These are phyloP conservation scores for Kwoniella dejecticola DNA, from an alignment of 768 basidiomycete genomes.

Conservation along the genomic window DNA sequence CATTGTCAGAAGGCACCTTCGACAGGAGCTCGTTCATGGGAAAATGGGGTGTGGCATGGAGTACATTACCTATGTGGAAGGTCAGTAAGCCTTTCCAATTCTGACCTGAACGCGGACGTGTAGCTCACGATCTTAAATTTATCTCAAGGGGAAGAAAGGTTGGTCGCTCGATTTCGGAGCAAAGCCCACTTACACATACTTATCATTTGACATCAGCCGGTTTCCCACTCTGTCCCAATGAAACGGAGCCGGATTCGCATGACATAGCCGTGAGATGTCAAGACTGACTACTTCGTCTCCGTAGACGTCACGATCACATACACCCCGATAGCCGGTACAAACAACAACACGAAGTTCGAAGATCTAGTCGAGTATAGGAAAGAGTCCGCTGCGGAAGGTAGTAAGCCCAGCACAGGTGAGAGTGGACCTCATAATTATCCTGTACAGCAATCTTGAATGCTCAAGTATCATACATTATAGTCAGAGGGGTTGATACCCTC, in stretches of 20 bases:
- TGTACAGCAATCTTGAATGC: too few species aligned
- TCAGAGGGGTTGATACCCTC: constrained; percentile 53
- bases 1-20: constrained; percentile 38
- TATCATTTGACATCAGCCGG: too few species aligned
- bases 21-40: constrained; percentile 51
- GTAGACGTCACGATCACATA: constrained; percentile 59
- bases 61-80: constrained; percentile 60
- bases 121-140: neutral
- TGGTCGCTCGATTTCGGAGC: too few species aligned
- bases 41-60: constrained; percentile 57
- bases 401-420: constrained; percentile 50
- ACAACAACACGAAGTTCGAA: constrained; percentile 45
- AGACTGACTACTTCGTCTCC: too few species aligned
- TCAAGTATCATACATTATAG: constrained; percentile 21
- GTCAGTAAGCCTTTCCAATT: constrained; percentile 35
- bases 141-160: constrained; percentile 55
- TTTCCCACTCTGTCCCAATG: too few species aligned
- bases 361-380: constrained; percentile 57
- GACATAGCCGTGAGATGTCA: too few species aligned
- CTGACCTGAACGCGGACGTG: neutral
- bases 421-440: too few species aligned
- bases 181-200: too few species aligned
- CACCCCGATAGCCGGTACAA: constrained; percentile 34
- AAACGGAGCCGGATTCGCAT: too few species aligned
- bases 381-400: constrained; percentile 34